Conservation (phyloP, 331 rosid genomes). For the Quercus tomentella region DNA sequence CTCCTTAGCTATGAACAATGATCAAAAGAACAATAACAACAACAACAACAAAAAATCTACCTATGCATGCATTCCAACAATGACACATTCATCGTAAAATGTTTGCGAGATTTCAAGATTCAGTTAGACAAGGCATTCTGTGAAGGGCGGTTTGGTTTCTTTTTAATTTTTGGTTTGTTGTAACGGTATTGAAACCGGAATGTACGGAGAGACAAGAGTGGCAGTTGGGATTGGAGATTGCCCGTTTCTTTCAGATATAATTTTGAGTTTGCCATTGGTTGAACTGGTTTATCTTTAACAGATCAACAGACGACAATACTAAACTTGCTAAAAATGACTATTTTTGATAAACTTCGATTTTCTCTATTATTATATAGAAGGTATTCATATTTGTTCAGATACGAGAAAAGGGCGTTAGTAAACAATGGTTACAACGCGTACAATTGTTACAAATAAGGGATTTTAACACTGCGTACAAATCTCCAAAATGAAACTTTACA, state of each 20-base stretch:
- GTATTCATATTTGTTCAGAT: too few relatives aligned
- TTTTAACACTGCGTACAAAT: too few relatives aligned
- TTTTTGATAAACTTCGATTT: too few relatives aligned
- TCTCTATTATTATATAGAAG: too few relatives aligned
- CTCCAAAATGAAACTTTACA: fast-evolving
- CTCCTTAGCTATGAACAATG: neutral
- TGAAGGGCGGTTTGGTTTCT: neutral
- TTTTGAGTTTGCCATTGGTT: conserved; percentile 13
- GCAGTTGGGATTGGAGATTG: conserved; percentile 10
- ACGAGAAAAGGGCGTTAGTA: too few relatives aligned
- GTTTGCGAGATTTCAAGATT: neutral
- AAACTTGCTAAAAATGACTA: too few relatives aligned
- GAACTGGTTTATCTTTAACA: neutral
- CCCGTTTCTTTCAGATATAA: neutral
- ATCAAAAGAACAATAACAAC: too few relatives aligned
- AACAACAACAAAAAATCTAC: neutral
- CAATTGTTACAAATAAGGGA: too few relatives aligned
- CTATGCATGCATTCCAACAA: neutral
- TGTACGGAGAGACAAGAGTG: conserved; percentile 38
- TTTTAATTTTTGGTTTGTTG: neutral
- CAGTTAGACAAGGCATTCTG: too few relatives aligned
- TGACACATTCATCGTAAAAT: neutral
- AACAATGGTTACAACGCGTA: too few relatives aligned
- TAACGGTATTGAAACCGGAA: conserved; percentile 26
- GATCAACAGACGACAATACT: neutral